Evolutionary conservation across 805 yeast genomes (phyloP).

Genomic region (Saccharomyces jurei): DNA sequence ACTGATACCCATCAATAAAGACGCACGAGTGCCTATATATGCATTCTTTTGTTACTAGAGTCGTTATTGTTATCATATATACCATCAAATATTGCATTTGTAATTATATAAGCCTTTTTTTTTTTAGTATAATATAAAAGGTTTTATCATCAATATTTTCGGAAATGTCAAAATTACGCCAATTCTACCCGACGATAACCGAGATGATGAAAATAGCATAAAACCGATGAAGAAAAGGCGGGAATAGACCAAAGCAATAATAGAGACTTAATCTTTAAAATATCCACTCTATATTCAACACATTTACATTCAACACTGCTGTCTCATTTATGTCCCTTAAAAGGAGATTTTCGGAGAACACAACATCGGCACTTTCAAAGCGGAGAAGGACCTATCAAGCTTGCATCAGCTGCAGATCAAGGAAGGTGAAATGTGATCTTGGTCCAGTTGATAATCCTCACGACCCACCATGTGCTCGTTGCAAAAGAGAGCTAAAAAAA

Average conservation of each 20-base stretch:
- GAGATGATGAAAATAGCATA: background rate
- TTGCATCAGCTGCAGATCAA: slow-evolving; percentile 73
- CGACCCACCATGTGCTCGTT: slow-evolving; percentile 78
- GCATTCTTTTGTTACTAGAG: background rate
- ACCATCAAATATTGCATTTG: background rate
- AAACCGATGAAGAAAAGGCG: background rate
- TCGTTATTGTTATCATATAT: background rate
- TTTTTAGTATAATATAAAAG: background rate
- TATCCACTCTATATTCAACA: background rate
- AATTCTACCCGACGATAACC: background rate
- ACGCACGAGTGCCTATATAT: background rate
- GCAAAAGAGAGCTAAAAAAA: slow-evolving; percentile 72
- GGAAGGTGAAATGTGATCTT: slow-evolving; percentile 81
- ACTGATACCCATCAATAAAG: background rate
- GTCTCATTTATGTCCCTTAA: background rate
- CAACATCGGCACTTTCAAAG: slow-evolving; percentile 7
- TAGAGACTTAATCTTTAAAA: background rate
- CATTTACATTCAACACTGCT: background rate
- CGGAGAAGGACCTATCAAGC: slow-evolving; percentile 71
- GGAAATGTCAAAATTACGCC: background rate
- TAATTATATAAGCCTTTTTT: background rate
- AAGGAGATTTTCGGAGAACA: background rate
- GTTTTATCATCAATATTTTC: background rate
- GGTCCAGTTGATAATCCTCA: slow-evolving; percentile 67
- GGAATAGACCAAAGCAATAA: background rate